phyloP scores from a whole-genome alignment of 805 yeast genomes.

The Jamesozyma lodderae region DNA sequence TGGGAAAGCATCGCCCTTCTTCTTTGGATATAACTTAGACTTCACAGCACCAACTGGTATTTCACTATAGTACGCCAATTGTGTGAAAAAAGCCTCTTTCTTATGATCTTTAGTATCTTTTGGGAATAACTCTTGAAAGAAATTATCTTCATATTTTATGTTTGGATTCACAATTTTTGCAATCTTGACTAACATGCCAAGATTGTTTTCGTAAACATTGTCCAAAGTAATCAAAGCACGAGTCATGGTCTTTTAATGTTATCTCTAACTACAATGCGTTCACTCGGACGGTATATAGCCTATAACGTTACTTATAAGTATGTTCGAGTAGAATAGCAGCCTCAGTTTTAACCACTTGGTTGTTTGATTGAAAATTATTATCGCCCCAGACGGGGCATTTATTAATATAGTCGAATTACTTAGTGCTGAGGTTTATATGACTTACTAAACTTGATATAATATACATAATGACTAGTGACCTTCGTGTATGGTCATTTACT shows the following conservation, averaged over 20 bases:
- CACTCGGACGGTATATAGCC: too few relatives aligned
- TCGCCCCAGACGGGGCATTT: too few relatives aligned
- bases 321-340: too few relatives aligned
- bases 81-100: conserved; percentile 13
- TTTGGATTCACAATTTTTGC: conserved; percentile 5
- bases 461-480: too few relatives aligned
- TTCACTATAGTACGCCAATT: conserved; percentile 54
- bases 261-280: too few relatives aligned
- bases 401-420: too few relatives aligned
- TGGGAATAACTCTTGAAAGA: conserved; percentile 19
- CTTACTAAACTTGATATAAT: too few relatives aligned
- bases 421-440: too few relatives aligned
- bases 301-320: too few relatives aligned
- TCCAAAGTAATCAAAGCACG: conserved; percentile 17
- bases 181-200: conserved; percentile 20
- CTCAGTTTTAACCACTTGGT: too few relatives aligned
- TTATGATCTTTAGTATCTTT: conserved; percentile 6
- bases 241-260: conserved; percentile 17
- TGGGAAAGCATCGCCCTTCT: conserved; percentile 34
- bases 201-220: conserved; percentile 22
- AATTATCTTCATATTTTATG: conserved; percentile 13
- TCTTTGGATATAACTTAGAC: conserved; percentile 40
- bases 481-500: too few relatives aligned
- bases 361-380: too few relatives aligned
- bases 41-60: conserved; percentile 74